These are phyloP conservation scores for Amanita jacksonii DNA, from an alignment of 768 basidiomycete genomes.

Conservation along the genomic window DNA sequence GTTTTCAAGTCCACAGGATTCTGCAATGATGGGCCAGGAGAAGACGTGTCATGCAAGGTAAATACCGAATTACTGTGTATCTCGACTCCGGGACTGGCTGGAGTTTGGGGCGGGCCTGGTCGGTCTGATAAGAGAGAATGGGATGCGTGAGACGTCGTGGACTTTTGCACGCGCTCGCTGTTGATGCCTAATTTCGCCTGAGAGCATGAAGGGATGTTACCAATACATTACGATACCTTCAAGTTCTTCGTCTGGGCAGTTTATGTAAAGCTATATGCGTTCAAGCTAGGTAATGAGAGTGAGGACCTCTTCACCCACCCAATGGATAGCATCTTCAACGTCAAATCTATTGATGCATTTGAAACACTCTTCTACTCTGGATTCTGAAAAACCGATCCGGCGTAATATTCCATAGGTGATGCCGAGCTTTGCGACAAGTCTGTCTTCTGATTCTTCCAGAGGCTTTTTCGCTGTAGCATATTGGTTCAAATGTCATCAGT, in stretches of 20 bases:
- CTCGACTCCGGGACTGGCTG: background rate
- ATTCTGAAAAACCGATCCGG: slow-evolving; percentile 66
- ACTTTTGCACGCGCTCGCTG: background rate
- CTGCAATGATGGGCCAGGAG: background rate
- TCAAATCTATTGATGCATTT: slow-evolving; percentile 52
- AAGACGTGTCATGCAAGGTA: background rate
- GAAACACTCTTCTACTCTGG: slow-evolving; percentile 64
- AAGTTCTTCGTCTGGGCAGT: slow-evolving; percentile 55
- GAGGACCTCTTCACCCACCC: slow-evolving; percentile 44
- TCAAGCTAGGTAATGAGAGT: background rate
- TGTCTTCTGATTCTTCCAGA: slow-evolving; percentile 59
- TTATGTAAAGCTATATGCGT: slow-evolving; percentile 45
- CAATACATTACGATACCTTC: slow-evolving; percentile 21
- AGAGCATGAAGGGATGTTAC: slow-evolving; percentile 2
- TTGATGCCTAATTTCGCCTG: slow-evolving; percentile 1
- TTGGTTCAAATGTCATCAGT: background rate
- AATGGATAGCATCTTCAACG: slow-evolving; percentile 84
- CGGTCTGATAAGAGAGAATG: background rate
- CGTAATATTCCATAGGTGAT: slow-evolving; percentile 75
- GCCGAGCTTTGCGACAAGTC: slow-evolving; percentile 57
- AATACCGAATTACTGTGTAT: background rate
- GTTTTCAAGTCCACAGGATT: background rate
- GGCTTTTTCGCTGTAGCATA: slow-evolving; percentile 21
- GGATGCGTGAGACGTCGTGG: background rate
- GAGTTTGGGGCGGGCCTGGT: background rate